Evolutionary conservation across 208 protist species (phyloP).

Genomic region (Borovskyia barvae): DNA sequence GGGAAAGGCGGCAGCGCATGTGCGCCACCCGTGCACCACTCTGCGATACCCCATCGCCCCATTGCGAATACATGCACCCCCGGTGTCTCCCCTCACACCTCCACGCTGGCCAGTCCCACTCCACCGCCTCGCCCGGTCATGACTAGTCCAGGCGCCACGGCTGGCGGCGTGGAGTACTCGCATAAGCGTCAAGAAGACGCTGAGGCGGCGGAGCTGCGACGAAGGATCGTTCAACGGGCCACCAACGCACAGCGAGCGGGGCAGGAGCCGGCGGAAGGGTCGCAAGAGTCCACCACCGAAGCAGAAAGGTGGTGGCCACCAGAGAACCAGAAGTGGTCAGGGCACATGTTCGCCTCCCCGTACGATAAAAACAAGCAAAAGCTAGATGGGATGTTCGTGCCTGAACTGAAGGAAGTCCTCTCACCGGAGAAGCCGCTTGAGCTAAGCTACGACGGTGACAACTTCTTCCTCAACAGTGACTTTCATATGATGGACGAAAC

Average conservation of each 20-base stretch:
- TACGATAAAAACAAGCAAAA: conserved; percentile 80
- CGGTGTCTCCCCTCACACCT: conserved; percentile 26
- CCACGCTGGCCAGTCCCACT: conserved; percentile 16
- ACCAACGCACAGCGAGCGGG: conserved; percentile 66
- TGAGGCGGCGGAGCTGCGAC: conserved; percentile 42
- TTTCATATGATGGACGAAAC: conserved; percentile 82
- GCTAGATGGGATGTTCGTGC: conserved; percentile 83
- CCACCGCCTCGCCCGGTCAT: conserved; percentile 44
- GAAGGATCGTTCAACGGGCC: conserved; percentile 55
- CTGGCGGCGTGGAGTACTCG: conserved; percentile 82
- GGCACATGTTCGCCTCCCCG: conserved; percentile 63
- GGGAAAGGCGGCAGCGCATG: background rate
- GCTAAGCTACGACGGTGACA: conserved; percentile 67
- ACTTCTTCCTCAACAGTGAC: conserved; percentile 69
- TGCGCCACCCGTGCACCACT: conserved; percentile 18
- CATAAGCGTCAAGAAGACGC: conserved; percentile 35
- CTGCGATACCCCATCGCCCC: background rate
- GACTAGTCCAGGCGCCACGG: conserved; percentile 66
- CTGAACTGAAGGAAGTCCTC: conserved; percentile 69
- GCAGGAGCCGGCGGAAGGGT: conserved; percentile 33
- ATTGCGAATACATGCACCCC: conserved; percentile 8
- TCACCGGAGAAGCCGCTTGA: conserved; percentile 62
- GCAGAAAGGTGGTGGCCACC: conserved; percentile 61
- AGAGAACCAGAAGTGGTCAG: conserved; percentile 69
- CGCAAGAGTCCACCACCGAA: conserved; percentile 26